Base-by-base conservation (phyloP, 23 red algal species). In the Chondrus crispus region DNA sequence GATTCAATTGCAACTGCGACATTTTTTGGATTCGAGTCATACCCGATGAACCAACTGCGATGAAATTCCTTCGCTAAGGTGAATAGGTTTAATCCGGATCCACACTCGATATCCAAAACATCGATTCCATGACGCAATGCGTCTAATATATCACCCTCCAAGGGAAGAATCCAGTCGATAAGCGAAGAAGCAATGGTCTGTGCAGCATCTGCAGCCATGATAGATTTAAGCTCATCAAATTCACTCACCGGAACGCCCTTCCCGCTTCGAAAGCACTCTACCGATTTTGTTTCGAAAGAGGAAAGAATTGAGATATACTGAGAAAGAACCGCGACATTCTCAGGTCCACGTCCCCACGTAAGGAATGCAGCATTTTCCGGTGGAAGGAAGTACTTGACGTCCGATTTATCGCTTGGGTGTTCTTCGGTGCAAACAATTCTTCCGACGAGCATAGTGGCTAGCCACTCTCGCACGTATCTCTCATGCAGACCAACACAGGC, bases 141-240 rank as follows among this genome's bases (percentile, higher is more conserved):
- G 40, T 82, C 42, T n/a, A 82, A 33, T 45, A 91, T 47, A 42
- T 51, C 46, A 24, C 50, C 55, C 62, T 82, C 62, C 8, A 91
- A 35, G 2, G 88, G 88, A n/a, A 91, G 64, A 40, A 94, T 94
- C 81, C 81, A 94, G 29, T 69, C 81, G 55, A 94, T 55, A 20
- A 94, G 82, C 28, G 81, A 87, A 46, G 81, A 70, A 29, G 81
- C 91, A 55, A 94, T 85, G 16, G 91, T 94, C 40, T 94, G 91
- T 7, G 91, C 91, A 24, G 91, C 81, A 81, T 94, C 91, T 9
- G 91, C 91, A 2, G 91, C 91, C 80, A 94, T 85, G 33, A 94
- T 86, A 44, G 91, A 75, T 58, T 87, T 85, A 46, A 94, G 82
- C 53, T 85, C 81, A 10, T 52, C 91, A 80, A 79, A 94, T 41